phyloP scores from a whole-genome alignment of 345 rosid genomes.

The Gossypium thurberi region DNA sequence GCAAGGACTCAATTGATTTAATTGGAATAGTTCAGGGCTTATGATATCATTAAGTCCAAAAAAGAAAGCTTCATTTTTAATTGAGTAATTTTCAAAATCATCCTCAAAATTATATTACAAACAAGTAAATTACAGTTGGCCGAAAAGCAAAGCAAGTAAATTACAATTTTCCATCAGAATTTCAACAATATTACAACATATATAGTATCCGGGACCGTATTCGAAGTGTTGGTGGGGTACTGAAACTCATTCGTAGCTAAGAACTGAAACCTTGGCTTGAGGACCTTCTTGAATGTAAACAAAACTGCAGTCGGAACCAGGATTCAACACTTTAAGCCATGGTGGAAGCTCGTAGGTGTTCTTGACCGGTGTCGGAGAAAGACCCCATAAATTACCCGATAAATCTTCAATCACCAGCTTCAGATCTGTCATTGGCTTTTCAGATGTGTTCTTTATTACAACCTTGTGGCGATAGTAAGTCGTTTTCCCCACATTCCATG shows the following conservation, averaged over 20 bases:
- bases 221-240: too few species aligned
- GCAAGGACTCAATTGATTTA: too few species aligned
- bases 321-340: slow-evolving; percentile 34
- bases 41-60: too few species aligned
- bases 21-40: too few species aligned
- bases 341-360: slow-evolving; percentile 50
- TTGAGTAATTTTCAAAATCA: not conserved
- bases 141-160: not conserved
- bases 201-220: not conserved
- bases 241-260: slow-evolving; percentile 42
- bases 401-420: slow-evolving; percentile 46
- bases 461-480: slow-evolving; percentile 68
- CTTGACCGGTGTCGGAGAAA: slow-evolving; percentile 36
- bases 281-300: slow-evolving; percentile 78
- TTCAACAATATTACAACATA: not conserved
- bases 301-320: slow-evolving; percentile 43
- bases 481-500: slow-evolving; percentile 45
- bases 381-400: slow-evolving; percentile 64
- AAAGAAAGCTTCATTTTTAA: too few species aligned
- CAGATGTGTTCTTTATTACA: slow-evolving; percentile 48
- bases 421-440: slow-evolving; percentile 40
- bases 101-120: not conserved
- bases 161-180: not conserved
- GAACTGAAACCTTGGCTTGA: slow-evolving; percentile 55
- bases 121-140: not conserved